Evolutionary conservation across 129 eudicot genomes (phyloP), one percentile per base, ranked within the genome.

Genomic region (Chrysanthemum makinoi): DNA sequence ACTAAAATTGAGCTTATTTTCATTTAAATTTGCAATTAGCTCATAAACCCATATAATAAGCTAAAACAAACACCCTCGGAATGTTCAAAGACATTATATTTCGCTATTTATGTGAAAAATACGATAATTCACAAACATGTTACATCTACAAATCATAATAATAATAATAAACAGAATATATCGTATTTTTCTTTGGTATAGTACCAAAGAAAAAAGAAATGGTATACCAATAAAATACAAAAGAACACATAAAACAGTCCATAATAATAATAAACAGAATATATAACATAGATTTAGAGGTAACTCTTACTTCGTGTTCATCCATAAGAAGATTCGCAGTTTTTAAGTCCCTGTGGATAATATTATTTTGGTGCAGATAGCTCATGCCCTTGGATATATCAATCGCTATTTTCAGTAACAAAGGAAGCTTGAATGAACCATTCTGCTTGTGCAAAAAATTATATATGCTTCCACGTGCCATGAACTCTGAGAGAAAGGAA

Each of bases 251-350:
- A 54, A 8, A 52, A 49, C 18, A 39, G 51, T 22, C 44, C 22
- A 65, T 10, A 58, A 56, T 58, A 17, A 55, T 57, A 10, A 6
- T 47, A 20, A 20, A 39, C 5, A 75, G 5, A 30, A 19, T 15
- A 61, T 1, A 14, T 5, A 57, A 49, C 13, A 51, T 61, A 71
- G 61, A 54, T 65, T 28, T 22, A 24, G 24, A 50, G 64, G 26
- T n/a, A 65, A 54, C 52, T 51, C 89, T 84, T 86, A 89, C 96
- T 52, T 80, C 92, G 55, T 89, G 84, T 73, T 89, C 92, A 82
- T 86, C 89, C 96, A 89, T 84, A 2, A 89, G 82, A 49, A 89
- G 92, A 81, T 89, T 89, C 49, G 96, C 92, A 62, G 92, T 85
- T 77, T 89, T 89, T 66, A 89, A 73, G 81, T 89, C 96, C 80